Base-by-base conservation (phyloP, 2,329 filamentous ascomycete species). In the Fusarium sp. region DNA sequence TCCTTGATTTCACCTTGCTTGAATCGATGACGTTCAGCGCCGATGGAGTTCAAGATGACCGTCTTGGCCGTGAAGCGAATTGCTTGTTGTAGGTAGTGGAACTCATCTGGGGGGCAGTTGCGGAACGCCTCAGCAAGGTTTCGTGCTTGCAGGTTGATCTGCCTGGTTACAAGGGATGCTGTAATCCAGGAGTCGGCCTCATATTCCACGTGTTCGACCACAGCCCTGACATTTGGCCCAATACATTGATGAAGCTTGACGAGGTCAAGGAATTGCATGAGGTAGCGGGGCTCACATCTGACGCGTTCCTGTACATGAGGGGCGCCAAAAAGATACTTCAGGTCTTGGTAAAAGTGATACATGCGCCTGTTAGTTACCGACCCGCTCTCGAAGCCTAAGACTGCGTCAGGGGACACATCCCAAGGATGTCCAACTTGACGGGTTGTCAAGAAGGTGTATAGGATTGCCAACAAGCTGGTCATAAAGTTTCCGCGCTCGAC, bases 111-210 rank as follows among this genome's bases (percentile, higher is more conserved):
- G 38, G 88, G 87, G 47, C 88, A 88, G 79, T 91, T 89, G 56
- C 90, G 90, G 86, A 98, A 99, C 0, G 96, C 92, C 77, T 97
- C 94, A 1, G 95, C 92, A 66, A 98, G 92, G 78, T 96, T 93
- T 72, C 95, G 89, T 79, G 96, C 98, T 42, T 98, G 89, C 61
- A 94, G 91, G 80, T 98, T 98, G 81, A 99, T 96, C 81, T 99
- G 96, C 57, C 96, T 90, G 56, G 96, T 98, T 66, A 99, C 93
- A 57, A 98, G 88, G 12, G 95, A 98, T 8, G 96, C 96, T 66
- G 94, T 97, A 60, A 99, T 98, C 96, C 96, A 99, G 26, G 94
- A 93, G 83, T 99, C 97, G 5, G 95, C 97, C 83, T 99, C 96
- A 80, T 98, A 99, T 82, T 99, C 97, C 38, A 99, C 94, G 81